Base-by-base conservation (phyloP, 768 basidiomycete genomes). In the Lactifluus echinatus region DNA sequence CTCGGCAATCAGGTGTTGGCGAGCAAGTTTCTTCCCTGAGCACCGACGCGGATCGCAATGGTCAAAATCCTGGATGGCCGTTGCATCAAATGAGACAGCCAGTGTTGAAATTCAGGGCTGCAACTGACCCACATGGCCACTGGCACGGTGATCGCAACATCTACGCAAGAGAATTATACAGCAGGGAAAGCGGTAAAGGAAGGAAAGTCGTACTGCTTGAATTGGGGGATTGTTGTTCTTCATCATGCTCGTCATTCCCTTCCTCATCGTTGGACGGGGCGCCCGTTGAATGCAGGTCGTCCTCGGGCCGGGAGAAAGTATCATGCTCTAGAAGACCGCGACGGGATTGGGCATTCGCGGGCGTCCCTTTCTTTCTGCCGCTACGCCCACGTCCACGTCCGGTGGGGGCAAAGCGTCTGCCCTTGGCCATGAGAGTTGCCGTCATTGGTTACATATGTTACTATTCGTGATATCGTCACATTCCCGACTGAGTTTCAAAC, bases 51-150 rank as follows among this genome's bases (percentile, higher is more conserved):
- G 94, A 69, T 99, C 95, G 67, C 96, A 99, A 68, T 99, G 96
- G 68, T 89, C 87, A 71, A 99, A 97, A 68, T 99, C 95, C 93
- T 95, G 55, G 10, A 26, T 8, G 29, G 19, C 59, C 21, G 50
- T 34, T 15, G 11, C 17, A 43, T 50, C 24, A 10, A 14, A 39
- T 14, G 12, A 24, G 12, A 11, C 29, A 19, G 29, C 2, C 7
- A 23, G 21, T 26, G 31, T n/a, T 0, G 11, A 21, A 11, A 5
- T 47, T 19, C 6, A 12, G 45, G 45, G 15, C 23, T 36, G 42
- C 42, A 45, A 76, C 93, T 71, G 56, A 87, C 93, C 94, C 94
- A 97, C 94, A 97, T 97, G 34, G 91, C 93, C 3, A 96, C 85
- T 2, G 92, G 91, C 11, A 96, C 82, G 19, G 66, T 66, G 39